Evolutionary conservation across 768 basidiomycete genomes (phyloP).

Genomic region (Suillus sp.): DNA sequence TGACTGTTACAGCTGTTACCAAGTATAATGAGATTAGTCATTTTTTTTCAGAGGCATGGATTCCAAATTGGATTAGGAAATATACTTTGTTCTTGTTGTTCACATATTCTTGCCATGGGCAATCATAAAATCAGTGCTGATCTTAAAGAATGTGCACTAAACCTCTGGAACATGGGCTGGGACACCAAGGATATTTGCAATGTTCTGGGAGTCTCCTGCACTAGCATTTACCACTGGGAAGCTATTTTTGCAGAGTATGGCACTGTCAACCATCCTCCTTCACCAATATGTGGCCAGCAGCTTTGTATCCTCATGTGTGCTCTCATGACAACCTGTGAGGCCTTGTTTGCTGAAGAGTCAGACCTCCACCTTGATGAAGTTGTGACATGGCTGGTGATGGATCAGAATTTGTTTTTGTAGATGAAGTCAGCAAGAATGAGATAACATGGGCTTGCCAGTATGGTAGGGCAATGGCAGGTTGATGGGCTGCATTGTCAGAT

Average conservation of each 20-base stretch:
- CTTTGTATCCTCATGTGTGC: conserved; percentile 22
- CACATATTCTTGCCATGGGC: no score
- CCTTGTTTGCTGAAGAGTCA: conserved; percentile 20
- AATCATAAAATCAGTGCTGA: no score
- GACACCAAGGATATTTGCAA: no score
- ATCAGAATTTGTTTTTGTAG: conserved; percentile 27
- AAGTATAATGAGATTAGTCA: no score
- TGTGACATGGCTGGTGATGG: conserved; percentile 16
- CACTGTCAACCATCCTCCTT: conserved; percentile 19
- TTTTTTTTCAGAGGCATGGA: no score
- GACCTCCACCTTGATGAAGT: conserved; percentile 18
- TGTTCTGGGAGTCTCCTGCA: no score
- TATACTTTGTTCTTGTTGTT: no score
- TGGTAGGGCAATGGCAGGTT: conserved; percentile 28
- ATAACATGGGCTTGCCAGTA: conserved; percentile 24
- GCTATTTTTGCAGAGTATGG: conserved; percentile 21
- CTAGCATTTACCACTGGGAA: conserved; percentile 18
- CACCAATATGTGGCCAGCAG: conserved; percentile 22
- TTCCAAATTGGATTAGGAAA: no score
- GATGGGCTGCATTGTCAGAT: conserved; percentile 21
- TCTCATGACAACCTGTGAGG: conserved; percentile 22
- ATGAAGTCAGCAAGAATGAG: conserved; percentile 32
- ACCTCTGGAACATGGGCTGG: no score
- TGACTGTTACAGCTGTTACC: no score
- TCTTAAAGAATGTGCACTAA: no score